A percentile compares a stretch with the other conserved stretches of the same genome.
phyloP scores from a whole-genome alignment of 2,329 filamentous ascomycete genomes.

The Pseudopithomyces maydicus region DNA sequence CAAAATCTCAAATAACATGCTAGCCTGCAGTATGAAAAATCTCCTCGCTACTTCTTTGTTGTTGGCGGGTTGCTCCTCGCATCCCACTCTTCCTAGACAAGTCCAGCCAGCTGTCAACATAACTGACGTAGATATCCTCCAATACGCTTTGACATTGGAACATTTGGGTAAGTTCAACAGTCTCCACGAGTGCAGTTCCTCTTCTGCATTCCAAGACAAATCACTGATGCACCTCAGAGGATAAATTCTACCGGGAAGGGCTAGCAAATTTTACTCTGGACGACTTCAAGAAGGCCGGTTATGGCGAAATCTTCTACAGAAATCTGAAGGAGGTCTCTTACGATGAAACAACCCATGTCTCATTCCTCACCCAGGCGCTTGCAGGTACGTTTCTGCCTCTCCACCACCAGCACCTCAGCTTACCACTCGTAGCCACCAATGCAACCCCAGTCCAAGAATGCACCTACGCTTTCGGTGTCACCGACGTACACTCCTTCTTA shows the following conservation, averaged over 20 bases:
- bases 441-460: slow-evolving; percentile 59
- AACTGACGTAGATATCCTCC: slow-evolving; percentile 35
- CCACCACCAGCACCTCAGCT: background rate
- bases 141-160: slow-evolving; percentile 50
- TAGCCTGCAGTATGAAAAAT: slow-evolving; percentile 7
- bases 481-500: slow-evolving; percentile 57
- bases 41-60: slow-evolving; percentile 1
- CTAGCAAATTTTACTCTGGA: slow-evolving; percentile 58
- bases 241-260: slow-evolving; percentile 66
- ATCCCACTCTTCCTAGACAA: slow-evolving; percentile 8
- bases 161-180: slow-evolving; percentile 32
- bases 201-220: background rate
- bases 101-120: background rate
- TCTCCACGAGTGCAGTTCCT: too few species aligned
- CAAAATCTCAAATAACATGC: background rate
- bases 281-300: slow-evolving; percentile 32
- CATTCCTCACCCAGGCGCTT: slow-evolving; percentile 57
- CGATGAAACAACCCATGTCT: slow-evolving; percentile 65
- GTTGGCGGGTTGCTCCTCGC: slow-evolving; percentile 4
- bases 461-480: slow-evolving; percentile 61
- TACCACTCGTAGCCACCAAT: slow-evolving; percentile 44
- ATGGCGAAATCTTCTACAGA: slow-evolving; percentile 57
- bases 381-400: slow-evolving; percentile 16
- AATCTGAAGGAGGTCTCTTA: slow-evolving; percentile 61
- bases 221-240: slow-evolving; percentile 54